A percentile compares a stretch with the other conserved stretches of the same genome.
Evolutionary conservation across 1,139 yeast species (phyloP).

Genomic region (Lodderomyces beijingensis): DNA sequence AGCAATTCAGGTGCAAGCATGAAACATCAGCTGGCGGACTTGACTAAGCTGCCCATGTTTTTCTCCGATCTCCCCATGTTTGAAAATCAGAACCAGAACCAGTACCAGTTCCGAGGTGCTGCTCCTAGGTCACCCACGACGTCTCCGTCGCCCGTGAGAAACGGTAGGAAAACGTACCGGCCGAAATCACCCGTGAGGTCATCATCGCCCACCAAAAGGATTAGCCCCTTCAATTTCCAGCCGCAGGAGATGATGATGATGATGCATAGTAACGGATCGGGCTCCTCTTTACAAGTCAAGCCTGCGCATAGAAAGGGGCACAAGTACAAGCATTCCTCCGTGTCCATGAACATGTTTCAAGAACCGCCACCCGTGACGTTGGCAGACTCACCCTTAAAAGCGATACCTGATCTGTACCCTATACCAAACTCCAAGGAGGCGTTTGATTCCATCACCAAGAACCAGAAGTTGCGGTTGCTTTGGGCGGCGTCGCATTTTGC

Average conservation of each 20-base stretch:
- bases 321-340: conserved; percentile 94
- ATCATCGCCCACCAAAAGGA: conserved; percentile 30
- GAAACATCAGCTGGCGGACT: too few relatives aligned
- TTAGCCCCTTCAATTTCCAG: conserved; percentile 42
- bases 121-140: conserved; percentile 23
- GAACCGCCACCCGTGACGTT: conserved; percentile 73
- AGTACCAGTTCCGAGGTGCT: conserved; percentile 4
- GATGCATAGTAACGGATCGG: conserved; percentile 22
- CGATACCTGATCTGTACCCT: conserved; percentile 75
- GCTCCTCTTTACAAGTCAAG: conserved; percentile 30
- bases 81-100: not conserved
- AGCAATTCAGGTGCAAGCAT: too few relatives aligned
- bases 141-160: conserved; percentile 29
- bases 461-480: conserved; percentile 52
- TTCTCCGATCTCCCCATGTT: too few relatives aligned
- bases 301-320: conserved; percentile 90
- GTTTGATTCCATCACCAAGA: conserved; percentile 45
- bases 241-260: conserved; percentile 35
- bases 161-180: conserved; percentile 22
- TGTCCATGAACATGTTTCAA: conserved; percentile 90
- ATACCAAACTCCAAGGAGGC: conserved; percentile 72
- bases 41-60: too few relatives aligned
- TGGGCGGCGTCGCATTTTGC: conserved; percentile 69
- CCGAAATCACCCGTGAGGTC: conserved; percentile 29
- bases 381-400: conserved; percentile 49